These are phyloP conservation scores for Dissophora ornata DNA, from an alignment of 192 early-diverging fungal species.

Conservation along the genomic window DNA sequence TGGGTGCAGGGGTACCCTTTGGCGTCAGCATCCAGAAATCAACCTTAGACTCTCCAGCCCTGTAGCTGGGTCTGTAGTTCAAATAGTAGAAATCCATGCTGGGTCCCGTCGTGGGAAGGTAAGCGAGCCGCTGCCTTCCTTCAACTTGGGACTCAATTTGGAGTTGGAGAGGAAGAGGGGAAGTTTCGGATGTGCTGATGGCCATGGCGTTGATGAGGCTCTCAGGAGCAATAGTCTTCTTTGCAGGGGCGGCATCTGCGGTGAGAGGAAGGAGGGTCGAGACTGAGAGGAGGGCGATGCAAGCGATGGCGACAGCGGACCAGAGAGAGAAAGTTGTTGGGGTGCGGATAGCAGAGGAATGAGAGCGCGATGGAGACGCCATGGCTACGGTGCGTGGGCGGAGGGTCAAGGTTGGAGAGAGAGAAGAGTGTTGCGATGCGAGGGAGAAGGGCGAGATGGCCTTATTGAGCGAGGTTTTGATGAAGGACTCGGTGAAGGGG, in stretches of 20 bases:
- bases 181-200: constrained; percentile 3
- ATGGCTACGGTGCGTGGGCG: background rate
- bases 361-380: background rate
- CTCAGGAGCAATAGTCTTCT: background rate
- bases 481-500: constrained; percentile 11
- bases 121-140: constrained; percentile 23
- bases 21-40: constrained; percentile 52
- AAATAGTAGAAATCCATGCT: constrained; percentile 41
- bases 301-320: constrained; percentile 8
- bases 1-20: constrained; percentile 11
- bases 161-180: constrained; percentile 26
- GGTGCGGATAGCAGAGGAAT: background rate
- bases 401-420: background rate
- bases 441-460: background rate
- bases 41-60: constrained; percentile 15
- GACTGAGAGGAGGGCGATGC: constrained; percentile 10
- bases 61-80: constrained; percentile 39
- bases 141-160: constrained; percentile 32
- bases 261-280: background rate
- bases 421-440: background rate
- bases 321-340: background rate
- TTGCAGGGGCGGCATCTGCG: constrained; percentile 15
- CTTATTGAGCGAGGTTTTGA: constrained; percentile 10
- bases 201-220: constrained; percentile 11
- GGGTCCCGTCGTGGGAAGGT: constrained; percentile 20